Percentiles rank a stretch among this genome's conserved stretches.
Evolutionary conservation across 2,329 filamentous ascomycete species (phyloP).

Genomic region (Fusarium floridanum): DNA sequence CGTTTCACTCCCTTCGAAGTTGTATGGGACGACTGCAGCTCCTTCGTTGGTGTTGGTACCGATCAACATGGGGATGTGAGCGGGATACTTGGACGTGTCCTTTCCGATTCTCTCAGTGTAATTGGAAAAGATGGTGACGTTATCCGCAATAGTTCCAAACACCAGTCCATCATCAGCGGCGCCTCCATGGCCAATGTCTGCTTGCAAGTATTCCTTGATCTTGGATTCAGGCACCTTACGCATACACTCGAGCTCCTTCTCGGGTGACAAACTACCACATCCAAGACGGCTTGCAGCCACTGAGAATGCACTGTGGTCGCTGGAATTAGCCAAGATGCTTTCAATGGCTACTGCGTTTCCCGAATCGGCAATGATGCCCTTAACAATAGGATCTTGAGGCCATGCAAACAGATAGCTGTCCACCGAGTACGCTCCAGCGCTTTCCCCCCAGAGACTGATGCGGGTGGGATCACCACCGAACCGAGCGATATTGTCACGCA

Average conservation of each 20-base stretch:
- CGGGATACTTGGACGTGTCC: not conserved
- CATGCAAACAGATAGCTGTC: conserved; percentile 38
- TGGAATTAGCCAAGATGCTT: conserved; percentile 3
- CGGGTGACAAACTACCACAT: not conserved
- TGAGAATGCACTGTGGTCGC: conserved; percentile 27
- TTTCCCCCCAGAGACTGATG: conserved; percentile 38
- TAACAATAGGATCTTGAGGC: conserved; percentile 26
- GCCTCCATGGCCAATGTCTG: conserved; percentile 20
- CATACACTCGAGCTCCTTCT: conserved; percentile 30
- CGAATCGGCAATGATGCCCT: conserved; percentile 32
- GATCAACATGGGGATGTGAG: conserved; percentile 17
- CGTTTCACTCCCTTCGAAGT: conserved; percentile 25
- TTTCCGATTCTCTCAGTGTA: conserved; percentile 14
- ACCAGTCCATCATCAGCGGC: conserved; percentile 29
- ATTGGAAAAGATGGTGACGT: conserved; percentile 25
- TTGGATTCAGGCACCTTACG: conserved; percentile 2
- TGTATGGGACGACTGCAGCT: conserved; percentile 28
- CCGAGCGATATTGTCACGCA: conserved; percentile 29
- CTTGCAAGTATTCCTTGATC: conserved; percentile 31
- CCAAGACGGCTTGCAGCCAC: conserved; percentile 12
- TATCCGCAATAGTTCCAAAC: conserved; percentile 24
- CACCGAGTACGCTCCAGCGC: conserved; percentile 26
- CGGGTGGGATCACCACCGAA: conserved; percentile 36
- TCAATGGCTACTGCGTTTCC: conserved; percentile 34
- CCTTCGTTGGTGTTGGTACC: conserved; percentile 38